Conservation (phyloP, 768 basidiomycete species). For the Tubosaeta sp. region DNA sequence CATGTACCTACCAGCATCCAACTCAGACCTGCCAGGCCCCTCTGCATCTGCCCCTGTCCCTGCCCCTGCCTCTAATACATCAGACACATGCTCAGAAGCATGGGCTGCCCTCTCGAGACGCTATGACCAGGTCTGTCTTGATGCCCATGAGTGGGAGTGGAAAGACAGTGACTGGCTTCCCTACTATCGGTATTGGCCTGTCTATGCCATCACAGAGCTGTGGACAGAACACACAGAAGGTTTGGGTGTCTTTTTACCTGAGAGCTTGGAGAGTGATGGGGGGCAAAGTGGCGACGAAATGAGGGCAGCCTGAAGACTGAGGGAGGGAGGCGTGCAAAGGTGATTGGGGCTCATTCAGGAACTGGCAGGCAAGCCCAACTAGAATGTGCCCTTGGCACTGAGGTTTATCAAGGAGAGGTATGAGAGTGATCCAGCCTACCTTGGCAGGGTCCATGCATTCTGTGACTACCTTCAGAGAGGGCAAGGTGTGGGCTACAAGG, state of each 20-base stretch:
- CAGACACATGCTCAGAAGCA: neutral
- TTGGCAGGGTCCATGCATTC: neutral
- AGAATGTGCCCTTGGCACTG: neutral
- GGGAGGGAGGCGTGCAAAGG: neutral
- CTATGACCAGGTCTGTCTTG: constrained; percentile 4
- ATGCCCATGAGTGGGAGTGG: constrained; percentile 25
- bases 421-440: neutral
- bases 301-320: neutral
- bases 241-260: constrained; percentile 14
- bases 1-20: too few species aligned
- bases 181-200: constrained; percentile 16
- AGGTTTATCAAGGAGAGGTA: neutral
- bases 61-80: neutral
- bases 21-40: too few species aligned
- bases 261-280: constrained; percentile 1
- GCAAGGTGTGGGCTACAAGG: neutral
- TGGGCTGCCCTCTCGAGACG: neutral
- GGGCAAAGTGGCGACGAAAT: neutral
- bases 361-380: neutral
- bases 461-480: neutral
- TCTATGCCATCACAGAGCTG: constrained; percentile 18
- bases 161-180: constrained; percentile 25
- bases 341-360: neutral
- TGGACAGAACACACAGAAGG: constrained; percentile 29
- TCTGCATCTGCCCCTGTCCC: too few species aligned